Base-by-base conservation (phyloP, 2,329 filamentous ascomycete species). In the Pyrenophora graminea region DNA sequence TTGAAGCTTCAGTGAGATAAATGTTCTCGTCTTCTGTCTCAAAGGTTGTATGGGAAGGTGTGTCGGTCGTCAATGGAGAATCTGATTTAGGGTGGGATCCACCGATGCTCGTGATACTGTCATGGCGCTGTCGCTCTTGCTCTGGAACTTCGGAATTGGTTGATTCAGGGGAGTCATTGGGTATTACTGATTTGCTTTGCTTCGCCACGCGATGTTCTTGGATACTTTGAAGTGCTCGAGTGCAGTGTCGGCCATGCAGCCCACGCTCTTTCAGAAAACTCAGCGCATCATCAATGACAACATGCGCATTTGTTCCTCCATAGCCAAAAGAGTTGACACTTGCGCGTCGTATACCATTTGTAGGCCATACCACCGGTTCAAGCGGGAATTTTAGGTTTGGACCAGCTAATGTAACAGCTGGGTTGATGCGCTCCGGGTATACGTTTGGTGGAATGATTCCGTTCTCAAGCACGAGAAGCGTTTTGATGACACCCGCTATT, bases 381-480 rank as follows among this genome's bases (percentile, higher is more conserved):
- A 50, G 32, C 8, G 58, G 58, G 25, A 59, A 59, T 32, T 44
- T 45, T 9, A 61, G 27, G 8, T 53, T 51, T 7, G 45, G 53
- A 12, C 45, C 54, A 30, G 46, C 42, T 5, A 40, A 36, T 8
- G 48, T 45, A 5, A 64, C 57, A 7, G 44, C 27, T 4, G 62
- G 63, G 36, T 71, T 76, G 17, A 71, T 58, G 19, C 55, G 67
- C 19, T 34, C 47, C 36, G n/a, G 56, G 25, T 13, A 63, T 7
- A 51, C 48, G 32, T 48, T 51, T 1, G 48, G 48, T 3, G 48
- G 48, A 4, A 51, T 66, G 1, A 57, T 59, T 1, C 62, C 61
- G 27, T 74, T 58, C 50, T 77, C 70, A 2, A 80, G 53, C 1
- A 72, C 68, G 15, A 78, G 53, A 0, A 69, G 62, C 5, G 71